Evolutionary conservation across 257 asterid genomes (phyloP).

Genomic region (Pogostemon cablin): DNA sequence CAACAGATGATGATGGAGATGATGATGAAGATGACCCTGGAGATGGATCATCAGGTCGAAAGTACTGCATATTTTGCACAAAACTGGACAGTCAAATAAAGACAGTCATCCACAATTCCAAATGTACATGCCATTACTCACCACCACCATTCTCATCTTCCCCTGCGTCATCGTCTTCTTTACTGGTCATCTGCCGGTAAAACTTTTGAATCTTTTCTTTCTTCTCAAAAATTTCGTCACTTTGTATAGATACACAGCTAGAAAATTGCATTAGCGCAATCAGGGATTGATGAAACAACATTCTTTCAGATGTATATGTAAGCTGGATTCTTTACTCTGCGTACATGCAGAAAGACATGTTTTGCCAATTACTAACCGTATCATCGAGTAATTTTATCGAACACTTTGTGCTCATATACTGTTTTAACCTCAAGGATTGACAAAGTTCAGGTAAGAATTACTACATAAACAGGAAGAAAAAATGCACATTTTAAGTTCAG

Average conservation of each 20-base stretch:
- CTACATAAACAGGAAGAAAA: neutral
- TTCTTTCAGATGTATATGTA: constrained; percentile 32
- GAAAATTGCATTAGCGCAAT: constrained; percentile 24
- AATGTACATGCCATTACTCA: constrained; percentile 65
- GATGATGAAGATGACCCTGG: constrained; percentile 38
- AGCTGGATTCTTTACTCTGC: constrained; percentile 27
- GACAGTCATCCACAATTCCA: constrained; percentile 57
- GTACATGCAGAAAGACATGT: constrained; percentile 14
- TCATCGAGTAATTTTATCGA: constrained; percentile 37
- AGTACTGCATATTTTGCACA: constrained; percentile 80
- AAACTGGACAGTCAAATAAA: constrained; percentile 57
- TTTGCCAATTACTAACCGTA: neutral
- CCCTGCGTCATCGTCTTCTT: constrained; percentile 50
- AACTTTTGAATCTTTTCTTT: constrained; percentile 35
- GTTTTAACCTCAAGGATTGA: neutral
- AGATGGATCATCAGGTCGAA: constrained; percentile 41
- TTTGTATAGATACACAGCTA: constrained; percentile 43
- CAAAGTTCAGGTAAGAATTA: neutral
- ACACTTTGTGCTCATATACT: constrained; percentile 24
- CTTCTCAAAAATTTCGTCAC: constrained; percentile 4
- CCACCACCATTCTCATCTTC: constrained; percentile 51
- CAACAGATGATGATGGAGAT: constrained; percentile 47
- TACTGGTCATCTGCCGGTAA: constrained; percentile 43
- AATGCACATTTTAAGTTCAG: neutral
- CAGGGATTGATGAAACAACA: constrained; percentile 15